These are phyloP conservation scores for Auriscalpium orientale DNA, from an alignment of 768 basidiomycete species.

Conservation along the genomic window DNA sequence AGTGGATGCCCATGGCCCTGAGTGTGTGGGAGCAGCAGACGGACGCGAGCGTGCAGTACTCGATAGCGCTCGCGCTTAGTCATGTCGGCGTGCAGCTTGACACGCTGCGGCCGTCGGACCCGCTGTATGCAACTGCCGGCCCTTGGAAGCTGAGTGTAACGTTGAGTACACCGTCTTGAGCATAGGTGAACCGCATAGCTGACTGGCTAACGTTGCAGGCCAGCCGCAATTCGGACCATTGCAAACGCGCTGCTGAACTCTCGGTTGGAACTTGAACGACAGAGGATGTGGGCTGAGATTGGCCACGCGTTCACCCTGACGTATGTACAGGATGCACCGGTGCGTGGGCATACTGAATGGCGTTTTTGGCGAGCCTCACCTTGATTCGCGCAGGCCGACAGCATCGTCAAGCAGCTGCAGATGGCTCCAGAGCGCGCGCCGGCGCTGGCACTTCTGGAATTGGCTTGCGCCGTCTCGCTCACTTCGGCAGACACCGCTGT, in stretches of 20 bases:
- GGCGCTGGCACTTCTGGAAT: constrained; percentile 62
- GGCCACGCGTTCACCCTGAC: constrained; percentile 44
- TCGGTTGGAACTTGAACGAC: constrained; percentile 52
- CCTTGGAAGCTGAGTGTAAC: constrained; percentile 34
- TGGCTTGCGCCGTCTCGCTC: constrained; percentile 63
- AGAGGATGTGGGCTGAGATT: constrained; percentile 64
- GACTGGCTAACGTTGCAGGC: constrained; percentile 6
- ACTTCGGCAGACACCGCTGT: constrained; percentile 63
- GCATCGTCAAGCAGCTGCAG: constrained; percentile 44
- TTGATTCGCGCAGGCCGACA: constrained; percentile 12
- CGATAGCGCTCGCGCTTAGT: constrained; percentile 44
- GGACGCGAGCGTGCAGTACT: constrained; percentile 60
- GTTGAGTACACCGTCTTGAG: background rate
- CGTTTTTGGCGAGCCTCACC: background rate
- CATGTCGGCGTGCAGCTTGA: constrained; percentile 38
- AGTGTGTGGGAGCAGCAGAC: constrained; percentile 56
- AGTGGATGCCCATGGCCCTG: constrained; percentile 40
- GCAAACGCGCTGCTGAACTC: constrained; percentile 50
- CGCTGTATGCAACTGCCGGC: constrained; percentile 28
- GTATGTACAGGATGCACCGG: constrained; percentile 21
- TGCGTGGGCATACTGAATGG: background rate
- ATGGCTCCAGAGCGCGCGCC: constrained; percentile 44
- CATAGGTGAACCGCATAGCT: too few species aligned
- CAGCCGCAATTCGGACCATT: constrained; percentile 36
- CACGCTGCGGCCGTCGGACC: constrained; percentile 33